phyloP scores from a whole-genome alignment of 306 rosid genomes.

The Lathyrus tuberosus region DNA sequence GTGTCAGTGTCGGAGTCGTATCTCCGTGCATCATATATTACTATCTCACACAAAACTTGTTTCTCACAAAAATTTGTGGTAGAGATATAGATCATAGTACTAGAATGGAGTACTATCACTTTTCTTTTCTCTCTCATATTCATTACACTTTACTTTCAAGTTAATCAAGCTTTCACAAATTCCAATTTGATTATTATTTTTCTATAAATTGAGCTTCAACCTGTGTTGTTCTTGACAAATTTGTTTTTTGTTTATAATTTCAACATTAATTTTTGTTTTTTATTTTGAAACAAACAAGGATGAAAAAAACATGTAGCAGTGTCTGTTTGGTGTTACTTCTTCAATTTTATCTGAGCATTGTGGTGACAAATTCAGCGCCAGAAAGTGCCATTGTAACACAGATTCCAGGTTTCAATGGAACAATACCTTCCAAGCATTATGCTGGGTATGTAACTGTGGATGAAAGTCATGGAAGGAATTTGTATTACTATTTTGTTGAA shows the following conservation, averaged over 20 bases:
- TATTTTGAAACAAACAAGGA: slow-evolving; percentile 1
- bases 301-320: slow-evolving; percentile 22
- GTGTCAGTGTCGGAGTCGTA: too few species aligned
- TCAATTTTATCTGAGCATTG: slow-evolving; percentile 34
- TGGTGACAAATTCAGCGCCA: slow-evolving; percentile 43
- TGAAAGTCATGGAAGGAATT: slow-evolving; percentile 59
- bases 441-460: slow-evolving; percentile 55
- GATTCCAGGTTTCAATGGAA: slow-evolving; percentile 48
- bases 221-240: neutral
- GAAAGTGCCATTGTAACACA: slow-evolving; percentile 38
- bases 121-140: neutral
- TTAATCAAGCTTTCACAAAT: slow-evolving; percentile 10
- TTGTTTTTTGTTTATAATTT: neutral
- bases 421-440: slow-evolving; percentile 49
- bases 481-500: slow-evolving; percentile 77
- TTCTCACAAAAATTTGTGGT: too few species aligned
- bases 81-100: too few species aligned
- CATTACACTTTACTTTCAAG: slow-evolving; percentile 41
- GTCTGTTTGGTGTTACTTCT: slow-evolving; percentile 25
- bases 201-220: slow-evolving; percentile 31
- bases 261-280: neutral
- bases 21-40: too few species aligned
- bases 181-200: neutral
- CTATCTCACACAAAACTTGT: neutral
- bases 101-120: too few species aligned